Evolutionary conservation across 2,329 filamentous ascomycete species (phyloP), one percentile per base, ranked within the genome.

Genomic region (Purpureocillium takamizusanense): DNA sequence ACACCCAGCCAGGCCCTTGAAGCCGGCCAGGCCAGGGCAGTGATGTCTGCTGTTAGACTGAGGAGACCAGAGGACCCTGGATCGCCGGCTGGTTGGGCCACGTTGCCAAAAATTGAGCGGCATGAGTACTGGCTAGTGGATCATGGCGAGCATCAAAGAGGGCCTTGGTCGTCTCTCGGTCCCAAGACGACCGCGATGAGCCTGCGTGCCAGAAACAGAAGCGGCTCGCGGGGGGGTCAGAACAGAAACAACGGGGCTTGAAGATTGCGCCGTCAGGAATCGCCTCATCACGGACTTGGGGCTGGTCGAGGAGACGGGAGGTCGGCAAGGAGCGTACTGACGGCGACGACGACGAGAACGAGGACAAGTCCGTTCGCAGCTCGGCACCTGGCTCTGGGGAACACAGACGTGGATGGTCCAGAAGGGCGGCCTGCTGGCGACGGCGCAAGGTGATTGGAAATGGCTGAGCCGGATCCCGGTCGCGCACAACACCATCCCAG

Each of bases 361-460:
- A n/a, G n/a, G n/a, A n/a, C n/a, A n/a, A n/a, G n/a, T n/a, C n/a
- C n/a, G n/a, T n/a, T n/a, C n/a, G n/a, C 41, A 27, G 25, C 23
- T 9, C 31, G 37, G 40, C 29, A 31, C 40, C 40, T 39, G 39
- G 25, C 31, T n/a, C 16, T 32, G 33, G 33, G 25, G 33, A 33
- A 39, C 42, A 38, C 41, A 39, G 41, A 28, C 41, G n/a, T n/a
- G n/a, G 39, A 36, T 32, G 25, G 34, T 40, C 36, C 36, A 41
- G 43, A 42, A 36, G 30, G 44, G 46, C 42, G 38, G 33, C 45
- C 31, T 49, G 47, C 47, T 43, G 43, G 37, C 36, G 42, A 39
- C 32, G 37, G 37, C 33, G 42, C 37, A 33, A 37, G 43, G 33
- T 48, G 46, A 43, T 46, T 45, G 45, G 46, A 40, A 28, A 25